Evolutionary conservation across 1,139 yeast genomes (phyloP), one percentile per base, ranked within the genome.

Genomic region (Tardiomyces depauwii): DNA sequence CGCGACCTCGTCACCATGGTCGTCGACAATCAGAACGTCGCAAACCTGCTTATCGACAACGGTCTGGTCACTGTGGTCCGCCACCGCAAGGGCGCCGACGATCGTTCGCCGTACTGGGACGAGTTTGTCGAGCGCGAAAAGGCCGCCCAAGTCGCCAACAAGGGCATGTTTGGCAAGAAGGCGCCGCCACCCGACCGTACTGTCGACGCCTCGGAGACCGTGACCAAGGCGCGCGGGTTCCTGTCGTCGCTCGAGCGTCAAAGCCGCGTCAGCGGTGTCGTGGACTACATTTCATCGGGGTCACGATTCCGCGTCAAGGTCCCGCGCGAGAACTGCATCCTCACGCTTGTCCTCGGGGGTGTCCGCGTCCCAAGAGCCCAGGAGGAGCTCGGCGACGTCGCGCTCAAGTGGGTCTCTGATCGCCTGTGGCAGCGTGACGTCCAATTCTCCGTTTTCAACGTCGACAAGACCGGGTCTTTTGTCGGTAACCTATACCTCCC

Each of bases 51-150:
- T 46, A 80, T 86, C 30, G 66, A 71, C 39, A 71, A 69, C 48
- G 96, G 95, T 9, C 77, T 72, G 65, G 94, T 87, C 18, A 69
- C 83, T n/a, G 95, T 85, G 21, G 74, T 83, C 50, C 80, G 78
- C 61, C 94, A 84, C 63, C 79, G 81, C 59, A 80, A 80, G 61
- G 87, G 83, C 49, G 82, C 80, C 36, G 76, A 76, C 41, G 87
- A 81, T 59, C 74, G 88, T 54, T 79, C 94, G 1, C 73, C 79
- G 39, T 74, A 78, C 54, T 85, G 95, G 93, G 95, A 86, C 59
- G 73, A 72, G 47, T 71, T 86, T 48, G 64, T 84, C 43, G 94
- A 84, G 60, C 68, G 80, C 46, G 95, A 87, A 62, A 71, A 73
- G 42, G 71, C 70, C 43, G 81, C 91, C 21, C 72, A 69, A 53